These are phyloP conservation scores for Naganishia sp. DNA, from an alignment of 1,284 basidiomycete genomes.

Conservation along the genomic window DNA sequence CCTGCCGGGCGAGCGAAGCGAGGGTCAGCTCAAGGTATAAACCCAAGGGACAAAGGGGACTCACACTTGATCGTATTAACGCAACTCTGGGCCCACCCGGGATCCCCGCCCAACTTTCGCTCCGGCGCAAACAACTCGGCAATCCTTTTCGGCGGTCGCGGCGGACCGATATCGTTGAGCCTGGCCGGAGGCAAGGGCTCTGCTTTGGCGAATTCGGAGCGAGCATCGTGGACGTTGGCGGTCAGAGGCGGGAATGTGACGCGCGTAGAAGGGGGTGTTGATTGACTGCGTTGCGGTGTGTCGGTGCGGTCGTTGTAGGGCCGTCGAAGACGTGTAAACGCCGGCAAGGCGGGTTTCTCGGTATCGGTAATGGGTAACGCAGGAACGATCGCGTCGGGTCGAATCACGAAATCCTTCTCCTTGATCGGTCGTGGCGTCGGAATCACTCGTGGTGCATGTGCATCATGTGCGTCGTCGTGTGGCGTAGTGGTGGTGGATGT, in stretches of 20 bases:
- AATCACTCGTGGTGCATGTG: neutral
- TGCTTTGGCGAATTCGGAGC: slow-evolving; percentile 9
- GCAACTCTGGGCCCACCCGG: slow-evolving; percentile 29
- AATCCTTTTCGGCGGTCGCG: slow-evolving; percentile 27
- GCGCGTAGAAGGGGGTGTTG: slow-evolving; percentile 3
- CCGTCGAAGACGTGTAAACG: slow-evolving; percentile 11
- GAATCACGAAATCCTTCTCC: slow-evolving; percentile 20
- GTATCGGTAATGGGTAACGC: neutral
- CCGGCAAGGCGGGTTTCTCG: slow-evolving; percentile 4
- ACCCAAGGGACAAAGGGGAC: neutral
- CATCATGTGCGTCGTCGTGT: neutral
- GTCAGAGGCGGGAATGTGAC: neutral
- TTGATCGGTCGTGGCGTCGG: slow-evolving; percentile 10
- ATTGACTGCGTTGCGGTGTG: neutral
- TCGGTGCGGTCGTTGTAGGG: neutral
- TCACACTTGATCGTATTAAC: slow-evolving; percentile 33
- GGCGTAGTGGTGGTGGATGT: slow-evolving; percentile 5
- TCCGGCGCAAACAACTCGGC: slow-evolving; percentile 29
- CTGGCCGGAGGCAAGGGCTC: slow-evolving; percentile 3
- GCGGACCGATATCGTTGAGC: slow-evolving; percentile 27
- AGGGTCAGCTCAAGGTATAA: neutral
- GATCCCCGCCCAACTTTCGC: slow-evolving; percentile 30
- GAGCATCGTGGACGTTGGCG: neutral
- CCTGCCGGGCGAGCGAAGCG: neutral
- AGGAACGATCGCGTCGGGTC: too few species aligned